Percentiles rank a stretch among this genome's conserved stretches.
Evolutionary conservation across 352 stramenopile genomes (phyloP).

Genomic region (Thalassiosira mediterranea): DNA sequence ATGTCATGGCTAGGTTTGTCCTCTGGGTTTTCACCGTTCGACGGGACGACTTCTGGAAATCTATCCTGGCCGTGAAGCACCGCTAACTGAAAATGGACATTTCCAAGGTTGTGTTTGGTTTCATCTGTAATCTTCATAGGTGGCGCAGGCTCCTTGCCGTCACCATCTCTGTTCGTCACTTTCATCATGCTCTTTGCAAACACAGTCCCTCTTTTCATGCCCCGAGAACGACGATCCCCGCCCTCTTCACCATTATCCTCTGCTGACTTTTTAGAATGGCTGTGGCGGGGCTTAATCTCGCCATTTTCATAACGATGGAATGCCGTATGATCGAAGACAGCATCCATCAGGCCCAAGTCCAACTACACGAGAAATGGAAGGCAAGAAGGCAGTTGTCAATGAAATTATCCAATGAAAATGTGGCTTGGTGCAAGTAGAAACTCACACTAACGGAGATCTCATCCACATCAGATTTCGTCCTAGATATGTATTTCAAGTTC

Average conservation of each 20-base stretch:
- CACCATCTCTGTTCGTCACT: constrained; percentile 8
- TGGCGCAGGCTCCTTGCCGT: no score
- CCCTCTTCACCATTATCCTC: constrained; percentile 25
- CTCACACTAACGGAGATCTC: constrained; percentile 62
- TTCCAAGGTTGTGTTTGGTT: constrained; percentile 68
- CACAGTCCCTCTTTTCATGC: constrained; percentile 27
- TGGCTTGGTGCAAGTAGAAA: no score
- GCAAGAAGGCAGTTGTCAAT: no score
- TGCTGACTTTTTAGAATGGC: background rate
- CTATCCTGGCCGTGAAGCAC: constrained; percentile 66
- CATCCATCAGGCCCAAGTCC: constrained; percentile 56
- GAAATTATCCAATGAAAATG: no score
- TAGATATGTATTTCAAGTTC: constrained; percentile 24
- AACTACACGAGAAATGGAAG: no score
- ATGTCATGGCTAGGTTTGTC: constrained; percentile 60
- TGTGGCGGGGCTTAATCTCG: constrained; percentile 56
- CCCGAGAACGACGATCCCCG: constrained; percentile 13
- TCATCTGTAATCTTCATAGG: constrained; percentile 64
- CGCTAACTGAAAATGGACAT: constrained; percentile 78
- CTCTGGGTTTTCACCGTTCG: constrained; percentile 28
- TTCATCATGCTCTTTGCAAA: constrained; percentile 49
- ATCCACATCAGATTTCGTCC: constrained; percentile 64
- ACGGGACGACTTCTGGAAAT: constrained; percentile 67
- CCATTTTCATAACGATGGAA: constrained; percentile 68
- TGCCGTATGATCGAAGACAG: constrained; percentile 56